Conservation (phyloP, 768 basidiomycete species). For the Panus rudis region DNA sequence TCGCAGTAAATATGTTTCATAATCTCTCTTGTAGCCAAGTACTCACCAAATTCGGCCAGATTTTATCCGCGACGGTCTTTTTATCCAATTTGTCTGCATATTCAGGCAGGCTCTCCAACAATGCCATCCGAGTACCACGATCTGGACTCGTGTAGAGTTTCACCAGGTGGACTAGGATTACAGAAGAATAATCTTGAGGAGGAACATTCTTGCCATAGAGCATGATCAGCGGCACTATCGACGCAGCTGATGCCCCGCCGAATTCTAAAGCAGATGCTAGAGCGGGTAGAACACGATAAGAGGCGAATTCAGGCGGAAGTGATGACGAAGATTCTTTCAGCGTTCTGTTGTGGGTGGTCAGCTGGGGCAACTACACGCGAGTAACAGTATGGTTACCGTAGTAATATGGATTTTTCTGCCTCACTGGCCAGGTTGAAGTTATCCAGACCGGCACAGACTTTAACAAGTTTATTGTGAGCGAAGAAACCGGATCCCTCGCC, state of each 20-base stretch:
- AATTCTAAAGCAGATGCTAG: conserved; percentile 72
- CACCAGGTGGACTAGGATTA: conserved; percentile 71
- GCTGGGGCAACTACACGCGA: not conserved
- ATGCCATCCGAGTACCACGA: conserved; percentile 88
- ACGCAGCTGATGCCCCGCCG: conserved; percentile 63
- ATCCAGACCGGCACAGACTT: conserved; percentile 79
- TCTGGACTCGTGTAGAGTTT: conserved; percentile 87
- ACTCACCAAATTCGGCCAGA: conserved; percentile 89
- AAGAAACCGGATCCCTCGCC: conserved; percentile 72
- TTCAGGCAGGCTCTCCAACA: conserved; percentile 78
- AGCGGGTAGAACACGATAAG: conserved; percentile 82
- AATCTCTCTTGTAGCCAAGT: not conserved
- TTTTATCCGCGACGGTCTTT: conserved; percentile 75
- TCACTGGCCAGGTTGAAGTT: conserved; percentile 79
- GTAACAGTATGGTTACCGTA: conserved; percentile 42
- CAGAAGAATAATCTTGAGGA: conserved; percentile 59
- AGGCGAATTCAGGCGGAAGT: conserved; percentile 81
- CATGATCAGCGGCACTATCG: conserved; percentile 79
- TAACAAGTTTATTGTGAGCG: conserved; percentile 70
- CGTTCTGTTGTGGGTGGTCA: conserved; percentile 34
- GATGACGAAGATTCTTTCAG: conserved; percentile 74
- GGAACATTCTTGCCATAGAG: conserved; percentile 69
- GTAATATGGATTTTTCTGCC: conserved; percentile 63
- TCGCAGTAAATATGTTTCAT: not conserved
- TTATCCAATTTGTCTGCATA: conserved; percentile 86